Evolutionary conservation across 768 basidiomycete species (phyloP).

Genomic region (Clathrus columnatus): DNA sequence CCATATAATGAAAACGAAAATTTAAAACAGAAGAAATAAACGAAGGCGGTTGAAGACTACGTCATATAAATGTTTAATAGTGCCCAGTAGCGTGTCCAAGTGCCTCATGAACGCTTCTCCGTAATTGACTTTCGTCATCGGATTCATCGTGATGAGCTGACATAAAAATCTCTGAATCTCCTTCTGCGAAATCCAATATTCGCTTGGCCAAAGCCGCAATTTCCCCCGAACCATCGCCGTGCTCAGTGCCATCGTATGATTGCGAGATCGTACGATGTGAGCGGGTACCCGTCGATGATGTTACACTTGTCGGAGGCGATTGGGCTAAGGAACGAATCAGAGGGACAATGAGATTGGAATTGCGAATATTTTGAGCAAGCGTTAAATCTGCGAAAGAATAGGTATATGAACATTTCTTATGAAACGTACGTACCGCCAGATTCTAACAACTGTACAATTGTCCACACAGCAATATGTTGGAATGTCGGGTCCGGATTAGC

Average conservation of each 20-base stretch:
- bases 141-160: slow-evolving; percentile 56
- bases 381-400: slow-evolving; percentile 55
- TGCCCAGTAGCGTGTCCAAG: slow-evolving; percentile 44
- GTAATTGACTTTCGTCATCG: slow-evolving; percentile 34
- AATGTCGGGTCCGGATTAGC: slow-evolving; percentile 92
- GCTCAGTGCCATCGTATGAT: slow-evolving; percentile 76
- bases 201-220: slow-evolving; percentile 78
- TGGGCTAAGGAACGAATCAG: slow-evolving; percentile 78
- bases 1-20: too few species aligned
- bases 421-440: slow-evolving; percentile 59
- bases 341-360: slow-evolving; percentile 69
- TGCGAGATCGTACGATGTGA: slow-evolving; percentile 60
- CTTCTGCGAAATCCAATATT: slow-evolving; percentile 82
- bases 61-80: slow-evolving; percentile 16
- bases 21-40: background rate
- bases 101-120: slow-evolving; percentile 76
- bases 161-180: slow-evolving; percentile 48
- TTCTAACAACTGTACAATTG: slow-evolving; percentile 93
- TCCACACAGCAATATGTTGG: slow-evolving; percentile 99
- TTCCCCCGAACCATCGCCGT: slow-evolving; percentile 84
- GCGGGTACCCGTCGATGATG: slow-evolving; percentile 58
- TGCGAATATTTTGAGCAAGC: slow-evolving; percentile 83
- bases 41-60: background rate
- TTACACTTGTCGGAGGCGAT: slow-evolving; percentile 59
- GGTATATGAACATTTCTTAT: background rate